phyloP scores from a whole-genome alignment of 768 basidiomycete genomes.

The Kwoniella sp. region DNA sequence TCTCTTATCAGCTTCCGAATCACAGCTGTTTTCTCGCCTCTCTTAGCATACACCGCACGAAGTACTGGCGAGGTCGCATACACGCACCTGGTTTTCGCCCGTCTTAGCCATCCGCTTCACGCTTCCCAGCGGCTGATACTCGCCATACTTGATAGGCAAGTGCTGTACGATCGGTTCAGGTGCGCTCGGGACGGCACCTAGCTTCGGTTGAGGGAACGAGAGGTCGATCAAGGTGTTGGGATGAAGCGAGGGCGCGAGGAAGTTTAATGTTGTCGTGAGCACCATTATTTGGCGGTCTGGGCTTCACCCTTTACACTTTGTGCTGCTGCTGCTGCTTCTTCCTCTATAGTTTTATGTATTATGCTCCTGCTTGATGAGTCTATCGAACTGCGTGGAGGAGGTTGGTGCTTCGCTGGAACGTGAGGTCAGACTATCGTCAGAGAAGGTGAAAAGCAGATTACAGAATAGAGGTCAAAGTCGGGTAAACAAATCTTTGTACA shows the following conservation, averaged over 20 bases:
- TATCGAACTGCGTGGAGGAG: no score
- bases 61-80: not conserved
- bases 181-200: constrained; percentile 17
- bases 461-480: not conserved
- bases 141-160: constrained; percentile 42
- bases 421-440: no score
- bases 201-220: constrained; percentile 31
- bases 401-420: no score
- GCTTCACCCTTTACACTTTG: not conserved
- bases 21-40: no score
- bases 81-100: constrained; percentile 23
- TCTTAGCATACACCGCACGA: no score
- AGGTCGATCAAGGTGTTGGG: constrained; percentile 50
- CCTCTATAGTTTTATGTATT: no score
- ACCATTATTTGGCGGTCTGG: constrained; percentile 15
- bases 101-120: constrained; percentile 39
- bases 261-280: constrained; percentile 26
- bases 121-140: constrained; percentile 36
- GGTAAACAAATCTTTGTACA: constrained; percentile 7
- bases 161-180: constrained; percentile 48
- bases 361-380: no score
- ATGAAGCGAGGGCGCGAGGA: constrained; percentile 50
- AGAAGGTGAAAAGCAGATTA: no score
- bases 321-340: no score
- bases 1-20: not conserved